These are phyloP conservation scores for Lentinula sp. DNA, from an alignment of 768 basidiomycete genomes.

Conservation along the genomic window DNA sequence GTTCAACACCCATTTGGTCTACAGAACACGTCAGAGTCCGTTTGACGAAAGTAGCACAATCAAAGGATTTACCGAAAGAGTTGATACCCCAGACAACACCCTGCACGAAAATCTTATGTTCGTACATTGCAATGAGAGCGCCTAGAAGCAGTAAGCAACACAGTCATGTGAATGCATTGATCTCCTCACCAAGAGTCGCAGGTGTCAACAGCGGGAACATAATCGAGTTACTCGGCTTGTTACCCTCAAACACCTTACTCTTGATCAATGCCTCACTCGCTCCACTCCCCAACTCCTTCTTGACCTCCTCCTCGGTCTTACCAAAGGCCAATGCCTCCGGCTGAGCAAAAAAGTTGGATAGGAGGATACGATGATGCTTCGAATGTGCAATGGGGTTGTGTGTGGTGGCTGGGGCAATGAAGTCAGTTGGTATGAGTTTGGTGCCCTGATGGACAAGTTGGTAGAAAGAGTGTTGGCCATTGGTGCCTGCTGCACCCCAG, in stretches of 20 bases:
- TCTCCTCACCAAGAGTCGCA: conserved; percentile 65
- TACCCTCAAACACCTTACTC: conserved; percentile 50
- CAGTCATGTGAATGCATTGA: conserved; percentile 8
- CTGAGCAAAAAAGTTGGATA: conserved; percentile 98
- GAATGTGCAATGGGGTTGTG: conserved; percentile 85
- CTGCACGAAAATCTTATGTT: conserved; percentile 99
- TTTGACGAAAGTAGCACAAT: neutral
- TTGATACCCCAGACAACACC: conserved; percentile 99
- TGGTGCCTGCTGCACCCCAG: conserved; percentile 98
- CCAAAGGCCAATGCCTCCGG: conserved; percentile 97
- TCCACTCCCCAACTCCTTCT: conserved; percentile 55
- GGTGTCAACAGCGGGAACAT: conserved; percentile 93
- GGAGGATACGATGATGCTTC: conserved; percentile 94
- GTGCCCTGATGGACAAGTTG: conserved; percentile 95
- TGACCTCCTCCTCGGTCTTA: conserved; percentile 88
- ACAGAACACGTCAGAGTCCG: neutral
- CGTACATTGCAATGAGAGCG: conserved; percentile 85
- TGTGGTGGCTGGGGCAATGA: conserved; percentile 83
- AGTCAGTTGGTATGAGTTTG: conserved; percentile 87
- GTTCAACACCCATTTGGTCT: conserved; percentile 99
- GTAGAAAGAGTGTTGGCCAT: conserved; percentile 99
- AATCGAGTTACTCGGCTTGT: conserved; percentile 9
- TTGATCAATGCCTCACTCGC: conserved; percentile 85
- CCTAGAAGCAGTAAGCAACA: conserved; percentile 23
- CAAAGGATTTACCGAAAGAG: conserved; percentile 73